Base-by-base conservation (phyloP, 768 basidiomycete genomes). In the Tricholoma terreum region DNA sequence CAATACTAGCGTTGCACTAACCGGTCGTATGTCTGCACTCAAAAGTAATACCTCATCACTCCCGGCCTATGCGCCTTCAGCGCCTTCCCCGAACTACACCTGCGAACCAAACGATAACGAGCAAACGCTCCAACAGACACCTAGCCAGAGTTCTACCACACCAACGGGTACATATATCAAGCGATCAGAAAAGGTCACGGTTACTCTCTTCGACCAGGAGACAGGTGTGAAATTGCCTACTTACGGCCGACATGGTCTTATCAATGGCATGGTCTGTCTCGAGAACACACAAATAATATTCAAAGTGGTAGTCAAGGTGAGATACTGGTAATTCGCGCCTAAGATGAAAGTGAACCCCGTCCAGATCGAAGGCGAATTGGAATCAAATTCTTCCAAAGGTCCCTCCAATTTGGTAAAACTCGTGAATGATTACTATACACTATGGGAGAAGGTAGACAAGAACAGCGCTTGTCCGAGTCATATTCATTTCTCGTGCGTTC, bases 71-170 rank as follows among this genome's bases (percentile, higher is more conserved):
- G 75, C 83, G 0, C 75, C 81, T 1, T 80, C 84, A 6, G 69
- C 71, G 3, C 80, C 80, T 24, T 76, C 80, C 0, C 87, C 87
- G 2, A 65, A 71, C 6, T 89, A 89, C 64, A 83, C 87, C 45
- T 76, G 67, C 31, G 77, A 78, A 27, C 84, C 81, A 35, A 66
- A 75, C 5, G 70, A 69, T 1, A 82, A 78, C 27, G 87, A 89
- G 60, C 72, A 75, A 53, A 73, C 74, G 14, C 78, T 89, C 5
- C 79, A 83, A 42, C 75, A 75, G 40, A 80, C 83, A 0, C 81
- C 77, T 22, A 64, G 60, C 40, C 38, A 50, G 30, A 53, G 30
- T 50, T 67, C 64, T 3, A 49, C 64, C 0, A 52, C 55, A 43
- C 73, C 75, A n/a, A 74, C 73, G 1, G 77, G 77, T 10, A 70